Evolutionary conservation across 106 monocot species (phyloP).

Genomic region (Dendrobium officinale): DNA sequence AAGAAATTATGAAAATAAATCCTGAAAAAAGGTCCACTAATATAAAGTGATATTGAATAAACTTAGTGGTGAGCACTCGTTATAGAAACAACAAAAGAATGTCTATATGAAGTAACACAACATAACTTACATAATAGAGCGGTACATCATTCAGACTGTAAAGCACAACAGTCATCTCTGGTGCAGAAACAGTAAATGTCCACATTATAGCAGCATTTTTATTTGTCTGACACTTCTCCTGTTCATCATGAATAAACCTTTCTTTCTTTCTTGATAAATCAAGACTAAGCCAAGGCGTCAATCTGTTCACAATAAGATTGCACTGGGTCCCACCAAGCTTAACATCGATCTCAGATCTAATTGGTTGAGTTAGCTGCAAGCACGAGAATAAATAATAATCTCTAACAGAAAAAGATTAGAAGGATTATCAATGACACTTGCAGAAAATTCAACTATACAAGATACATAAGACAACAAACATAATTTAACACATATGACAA

Average conservation of each 20-base stretch:
- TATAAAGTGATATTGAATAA: not conserved
- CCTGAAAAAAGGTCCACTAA: not conserved
- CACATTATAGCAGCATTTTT: conserved; percentile 51
- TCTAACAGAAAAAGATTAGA: too few species aligned
- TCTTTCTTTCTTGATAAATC: conserved; percentile 53
- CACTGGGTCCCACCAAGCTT: conserved; percentile 89
- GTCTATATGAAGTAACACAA: not conserved
- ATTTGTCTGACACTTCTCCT: conserved; percentile 17
- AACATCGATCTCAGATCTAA: conserved; percentile 78
- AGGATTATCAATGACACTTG: not conserved
- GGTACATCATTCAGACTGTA: conserved; percentile 55
- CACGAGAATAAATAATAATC: conserved; percentile 2
- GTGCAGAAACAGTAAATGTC: conserved; percentile 78
- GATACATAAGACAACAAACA: not conserved
- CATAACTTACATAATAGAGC: conserved; percentile 69
- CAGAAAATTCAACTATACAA: not conserved
- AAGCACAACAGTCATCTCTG: conserved; percentile 78
- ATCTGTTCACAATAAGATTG: conserved; percentile 59
- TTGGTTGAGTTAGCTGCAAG: conserved; percentile 50
- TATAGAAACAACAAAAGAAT: not conserved
- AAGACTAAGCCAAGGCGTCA: conserved; percentile 58
- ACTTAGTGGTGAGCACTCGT: not conserved
- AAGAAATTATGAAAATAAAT: not conserved
- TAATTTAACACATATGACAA: not conserved
- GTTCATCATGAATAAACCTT: conserved; percentile 37